Percentiles rank a stretch among this genome's conserved stretches.
phyloP scores from a whole-genome alignment of 257 asterid genomes.

The Prunella vulgaris region DNA sequence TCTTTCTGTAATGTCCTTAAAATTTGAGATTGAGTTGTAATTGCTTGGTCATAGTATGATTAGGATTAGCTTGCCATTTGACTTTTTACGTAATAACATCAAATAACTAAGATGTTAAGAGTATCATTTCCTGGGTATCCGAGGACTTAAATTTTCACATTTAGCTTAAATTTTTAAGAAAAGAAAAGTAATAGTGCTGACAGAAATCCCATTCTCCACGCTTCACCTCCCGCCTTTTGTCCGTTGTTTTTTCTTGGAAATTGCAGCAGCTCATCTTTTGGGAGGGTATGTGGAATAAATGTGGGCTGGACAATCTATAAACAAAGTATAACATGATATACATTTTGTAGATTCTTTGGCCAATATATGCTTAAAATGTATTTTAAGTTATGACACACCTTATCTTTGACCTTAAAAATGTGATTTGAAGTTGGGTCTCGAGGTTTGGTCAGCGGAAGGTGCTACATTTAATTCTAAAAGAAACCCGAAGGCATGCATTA shows the following conservation, averaged over 20 bases:
- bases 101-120: not conserved
- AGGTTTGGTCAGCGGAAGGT: not conserved
- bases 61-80: constrained; percentile 2
- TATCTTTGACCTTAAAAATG: not conserved
- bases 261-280: not conserved
- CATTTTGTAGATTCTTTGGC: not conserved
- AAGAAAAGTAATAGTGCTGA: not conserved
- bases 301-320: not conserved
- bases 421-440: not conserved
- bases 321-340: not conserved
- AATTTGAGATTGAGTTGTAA: constrained; percentile 1
- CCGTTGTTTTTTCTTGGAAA: not conserved
- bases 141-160: constrained; percentile 7
- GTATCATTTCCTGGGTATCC: not conserved
- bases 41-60: not conserved
- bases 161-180: not conserved
- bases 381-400: not conserved
- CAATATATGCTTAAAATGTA: not conserved
- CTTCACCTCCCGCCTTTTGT: not conserved
- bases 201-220: not conserved
- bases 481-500: not conserved
- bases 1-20: constrained; percentile 17
- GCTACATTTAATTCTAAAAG: not conserved
- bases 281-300: not conserved
- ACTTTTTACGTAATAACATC: not conserved